Conservation (phyloP, 75 land plant species). For the Selaginella moellendorffii region DNA sequence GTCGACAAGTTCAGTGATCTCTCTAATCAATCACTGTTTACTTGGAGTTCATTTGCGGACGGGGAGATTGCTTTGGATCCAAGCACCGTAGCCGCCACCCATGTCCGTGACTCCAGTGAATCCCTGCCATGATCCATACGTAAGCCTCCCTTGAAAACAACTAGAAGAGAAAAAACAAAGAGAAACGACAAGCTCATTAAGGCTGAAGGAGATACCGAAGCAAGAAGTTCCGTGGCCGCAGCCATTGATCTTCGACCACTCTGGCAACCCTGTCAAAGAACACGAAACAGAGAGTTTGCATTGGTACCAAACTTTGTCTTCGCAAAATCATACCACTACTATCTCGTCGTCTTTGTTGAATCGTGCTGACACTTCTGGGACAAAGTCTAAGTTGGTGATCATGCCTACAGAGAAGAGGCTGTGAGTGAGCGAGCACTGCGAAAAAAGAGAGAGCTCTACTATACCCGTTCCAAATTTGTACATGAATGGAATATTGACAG, state of each 20-base stretch:
- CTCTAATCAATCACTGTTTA: no score
- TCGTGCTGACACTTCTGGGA: conserved; percentile 35
- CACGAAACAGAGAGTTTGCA: no score
- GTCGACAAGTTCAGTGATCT: no score
- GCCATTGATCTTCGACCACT: conserved; percentile 64
- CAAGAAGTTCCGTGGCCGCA: conserved; percentile 63
- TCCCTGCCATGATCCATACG: conserved; percentile 28
- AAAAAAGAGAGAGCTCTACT: neutral
- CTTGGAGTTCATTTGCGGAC: neutral
- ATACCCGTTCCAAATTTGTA: conserved; percentile 57
- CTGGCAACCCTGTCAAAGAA: conserved; percentile 63
- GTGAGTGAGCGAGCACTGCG: neutral
- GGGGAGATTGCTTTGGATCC: conserved; percentile 64
- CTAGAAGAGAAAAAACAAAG: neutral
- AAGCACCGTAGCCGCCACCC: conserved; percentile 74
- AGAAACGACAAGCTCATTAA: neutral
- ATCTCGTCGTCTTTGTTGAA: conserved; percentile 74
- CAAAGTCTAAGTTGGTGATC: conserved; percentile 55
- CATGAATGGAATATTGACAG: conserved; percentile 78
- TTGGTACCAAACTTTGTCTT: no score
- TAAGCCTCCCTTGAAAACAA: neutral
- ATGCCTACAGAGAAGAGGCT: conserved; percentile 33
- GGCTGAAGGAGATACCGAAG: conserved; percentile 32
- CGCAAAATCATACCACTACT: conserved; percentile 42
- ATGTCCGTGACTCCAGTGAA: conserved; percentile 60